A percentile compares a stretch with the other conserved stretches of the same genome.
phyloP scores from a whole-genome alignment of 768 basidiomycete genomes.

The Lactifluus pinguis region DNA sequence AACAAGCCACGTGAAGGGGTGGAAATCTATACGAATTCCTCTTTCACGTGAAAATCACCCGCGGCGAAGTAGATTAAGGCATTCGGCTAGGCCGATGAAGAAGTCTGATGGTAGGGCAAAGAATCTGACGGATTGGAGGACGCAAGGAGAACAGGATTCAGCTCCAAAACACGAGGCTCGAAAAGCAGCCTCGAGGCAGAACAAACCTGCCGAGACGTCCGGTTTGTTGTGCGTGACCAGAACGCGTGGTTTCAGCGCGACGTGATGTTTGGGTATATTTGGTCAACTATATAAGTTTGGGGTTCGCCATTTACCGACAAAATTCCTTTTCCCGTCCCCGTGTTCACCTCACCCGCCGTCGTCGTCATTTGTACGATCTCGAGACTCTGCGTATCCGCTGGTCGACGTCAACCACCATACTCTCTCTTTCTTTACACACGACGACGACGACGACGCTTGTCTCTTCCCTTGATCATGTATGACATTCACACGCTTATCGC shows the following conservation, averaged over 20 bases:
- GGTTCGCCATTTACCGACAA: background rate
- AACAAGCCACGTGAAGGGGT: background rate
- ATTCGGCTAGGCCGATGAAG: background rate
- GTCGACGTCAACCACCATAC: conserved; percentile 3
- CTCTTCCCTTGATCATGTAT: conserved; percentile 5
- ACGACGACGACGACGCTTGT: background rate
- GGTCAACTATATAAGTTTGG: conserved; percentile 5
- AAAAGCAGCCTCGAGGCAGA: background rate
- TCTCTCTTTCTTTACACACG: conserved; percentile 1
- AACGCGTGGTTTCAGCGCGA: background rate
- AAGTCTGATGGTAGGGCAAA: background rate
- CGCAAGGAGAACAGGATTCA: background rate
- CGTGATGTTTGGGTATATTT: conserved; percentile 14
- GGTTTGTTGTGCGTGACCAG: background rate
- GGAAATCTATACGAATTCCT: background rate
- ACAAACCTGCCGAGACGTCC: too few relatives aligned
- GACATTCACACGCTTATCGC: conserved; percentile 10
- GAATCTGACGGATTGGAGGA: background rate
- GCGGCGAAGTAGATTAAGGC: background rate
- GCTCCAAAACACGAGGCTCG: background rate
- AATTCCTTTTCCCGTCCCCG: background rate
- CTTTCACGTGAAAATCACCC: background rate
- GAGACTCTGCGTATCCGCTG: conserved; percentile 6
- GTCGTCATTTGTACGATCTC: background rate
- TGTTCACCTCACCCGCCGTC: background rate